Evolutionary conservation across 192 early-diverging fungal genomes (phyloP), one percentile per base, ranked within the genome.

Genomic region (Podila epigama): DNA sequence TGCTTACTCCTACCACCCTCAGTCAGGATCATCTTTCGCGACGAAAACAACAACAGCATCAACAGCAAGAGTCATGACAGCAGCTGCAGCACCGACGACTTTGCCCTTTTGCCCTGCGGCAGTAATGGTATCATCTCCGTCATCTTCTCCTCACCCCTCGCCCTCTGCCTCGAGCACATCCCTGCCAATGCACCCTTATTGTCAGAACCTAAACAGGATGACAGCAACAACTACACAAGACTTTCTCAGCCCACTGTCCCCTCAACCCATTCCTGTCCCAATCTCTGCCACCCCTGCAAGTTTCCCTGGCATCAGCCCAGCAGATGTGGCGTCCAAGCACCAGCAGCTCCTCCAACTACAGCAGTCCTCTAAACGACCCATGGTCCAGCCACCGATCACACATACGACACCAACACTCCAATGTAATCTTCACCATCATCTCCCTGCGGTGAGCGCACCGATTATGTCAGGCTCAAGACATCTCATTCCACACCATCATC

Each of bases 401-500:
- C 32, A 34, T 7, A 37, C 62, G 41, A 34, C 36, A 32, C 28
- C 39, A 20, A 34, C 18, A 16, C n/a, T n/a, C n/a, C n/a, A n/a
- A n/a, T n/a, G n/a, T n/a, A n/a, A n/a, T 55, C 35, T 1, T 9
- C 29, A 1, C 28, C 70, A n/a, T n/a, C n/a, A n/a, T n/a, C n/a
- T n/a, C n/a, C n/a, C n/a, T n/a, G n/a, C n/a, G n/a, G n/a, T n/a
- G n/a, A n/a, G n/a, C n/a, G n/a, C n/a, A n/a, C n/a, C 44, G 20
- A 48, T 22, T 22, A 48, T 48, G 44, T 48, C 44, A 1, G 33
- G 0, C 4, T 12, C 16, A 51, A 34, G 16, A 11, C 65, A 68
- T 29, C 52, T 75, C 35, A 68, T 68, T 8, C 71, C 71, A 4
- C 72, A 66, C 44, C 72, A 75, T 22, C 58, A 66, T 22, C 22